phyloP scores from a whole-genome alignment of 306 rosid genomes.

The Vigna radiata region DNA sequence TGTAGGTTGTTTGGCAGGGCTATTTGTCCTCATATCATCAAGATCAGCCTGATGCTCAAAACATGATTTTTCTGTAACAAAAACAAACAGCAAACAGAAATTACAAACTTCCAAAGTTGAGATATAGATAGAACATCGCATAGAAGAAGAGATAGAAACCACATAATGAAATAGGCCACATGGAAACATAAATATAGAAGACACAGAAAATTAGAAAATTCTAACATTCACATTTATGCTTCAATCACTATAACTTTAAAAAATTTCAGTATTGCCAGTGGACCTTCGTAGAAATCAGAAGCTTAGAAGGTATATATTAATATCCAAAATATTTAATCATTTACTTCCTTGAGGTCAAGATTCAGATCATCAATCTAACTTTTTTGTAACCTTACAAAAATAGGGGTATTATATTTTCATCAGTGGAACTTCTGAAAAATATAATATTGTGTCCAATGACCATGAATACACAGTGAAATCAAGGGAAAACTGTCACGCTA shows the following conservation, averaged over 20 bases:
- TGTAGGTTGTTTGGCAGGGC: slow-evolving; percentile 46
- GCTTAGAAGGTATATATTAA: not conserved
- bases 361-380: not conserved
- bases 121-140: slow-evolving; percentile 15
- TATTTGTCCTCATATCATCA: slow-evolving; percentile 49
- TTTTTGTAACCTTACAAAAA: not conserved
- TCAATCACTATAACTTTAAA: not conserved
- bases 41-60: slow-evolving; percentile 45
- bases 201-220: not conserved
- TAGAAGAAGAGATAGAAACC: slow-evolving; percentile 32
- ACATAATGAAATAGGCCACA: slow-evolving; percentile 25
- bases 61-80: slow-evolving; percentile 57
- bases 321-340: not conserved
- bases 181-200: slow-evolving; percentile 15
- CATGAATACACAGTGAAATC: slow-evolving; percentile 19
- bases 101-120: slow-evolving; percentile 2
- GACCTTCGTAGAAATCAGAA: not conserved
- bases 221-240: slow-evolving; percentile 9
- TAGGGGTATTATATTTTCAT: not conserved
- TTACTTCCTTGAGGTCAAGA: slow-evolving; percentile 4
- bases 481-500: slow-evolving; percentile 12
- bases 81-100: slow-evolving; percentile 40
- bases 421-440: slow-evolving; percentile 1
- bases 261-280: not conserved
- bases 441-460: slow-evolving; percentile 7